Evolutionary conservation across 345 rosid genomes (phyloP), one percentile per base, ranked within the genome.

Genomic region (Gossypioides kirkii): DNA sequence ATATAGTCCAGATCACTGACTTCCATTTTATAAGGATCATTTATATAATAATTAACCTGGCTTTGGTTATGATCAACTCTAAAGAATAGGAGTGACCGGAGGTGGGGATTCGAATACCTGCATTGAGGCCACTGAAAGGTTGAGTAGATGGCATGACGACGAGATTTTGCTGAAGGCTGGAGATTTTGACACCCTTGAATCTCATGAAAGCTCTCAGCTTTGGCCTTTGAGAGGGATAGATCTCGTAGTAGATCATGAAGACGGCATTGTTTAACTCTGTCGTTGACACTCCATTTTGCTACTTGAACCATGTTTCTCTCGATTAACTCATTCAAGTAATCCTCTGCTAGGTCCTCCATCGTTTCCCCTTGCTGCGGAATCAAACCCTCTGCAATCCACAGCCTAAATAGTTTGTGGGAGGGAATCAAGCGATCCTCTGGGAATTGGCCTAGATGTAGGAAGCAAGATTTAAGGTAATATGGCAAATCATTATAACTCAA

Each of bases 251-350:
- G 42, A 65, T 77, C 78, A 50, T 80, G 76, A 50, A 77, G 61
- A 3, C 78, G 61, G 13, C 78, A 80, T 2, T 68, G 69, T 66
- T 77, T 74, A 50, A 73, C 54, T 70, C 74, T 63, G 0, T 70
- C 45, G 13, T 70, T 73, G 60, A 10, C 41, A 20, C 80, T 76
- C 36, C 12, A 68, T 46, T 47, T 66, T 10, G 73, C 84, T 13
- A 77, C 75, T 73, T 81, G 80, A 76, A 81, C 70, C 71, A 78
- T 69, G 60, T 73, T 78, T 65, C 78, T 73, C 26, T 76, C 76
- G 3, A 78, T 61, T 4, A 81, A 43, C 76, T 81, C 80, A 16
- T 78, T 69, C 70, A 81, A 52, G 77, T 61, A 75, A 10, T 78
- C 79, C 61, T 78, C 79, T 20, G 77, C 79, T 5, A 69, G 70